A percentile compares a stretch with the other conserved stretches of the same genome.
These are phyloP conservation scores for Penicillium verhagenii DNA, from an alignment of 495 filamentous ascomycete genomes.

Conservation along the genomic window DNA sequence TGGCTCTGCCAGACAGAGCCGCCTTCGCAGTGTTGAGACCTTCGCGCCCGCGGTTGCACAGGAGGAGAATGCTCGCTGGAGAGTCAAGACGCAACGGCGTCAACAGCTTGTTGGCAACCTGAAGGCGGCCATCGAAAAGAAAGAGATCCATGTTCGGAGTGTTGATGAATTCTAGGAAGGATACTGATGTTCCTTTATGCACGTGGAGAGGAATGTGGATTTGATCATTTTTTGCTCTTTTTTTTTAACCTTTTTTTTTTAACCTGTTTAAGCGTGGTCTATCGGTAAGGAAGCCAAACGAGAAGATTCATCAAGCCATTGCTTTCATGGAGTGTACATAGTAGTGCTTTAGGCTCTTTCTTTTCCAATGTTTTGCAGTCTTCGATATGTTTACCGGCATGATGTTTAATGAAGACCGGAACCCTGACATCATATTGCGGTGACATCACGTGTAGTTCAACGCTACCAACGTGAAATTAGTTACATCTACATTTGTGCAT, in stretches of 20 bases:
- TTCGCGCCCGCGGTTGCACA: constrained; percentile 29
- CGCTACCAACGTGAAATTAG: neutral
- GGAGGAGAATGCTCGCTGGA: constrained; percentile 56
- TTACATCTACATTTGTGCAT: neutral
- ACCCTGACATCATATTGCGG: constrained; percentile 23
- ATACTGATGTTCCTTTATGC: constrained; percentile 1
- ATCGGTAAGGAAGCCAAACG: neutral
- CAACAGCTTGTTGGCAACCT: constrained; percentile 50
- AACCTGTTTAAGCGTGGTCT: neutral
- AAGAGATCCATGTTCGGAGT: constrained; percentile 34
- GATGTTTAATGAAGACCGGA: constrained; percentile 7
- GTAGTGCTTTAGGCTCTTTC: neutral
- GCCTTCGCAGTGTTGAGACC: constrained; percentile 40
- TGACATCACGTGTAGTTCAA: constrained; percentile 13
- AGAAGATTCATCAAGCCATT: neutral
- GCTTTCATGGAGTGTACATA: constrained; percentile 9
- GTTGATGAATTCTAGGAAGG: constrained; percentile 30
- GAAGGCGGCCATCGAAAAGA: constrained; percentile 40
- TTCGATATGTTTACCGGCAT: constrained; percentile 5
- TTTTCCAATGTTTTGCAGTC: neutral
- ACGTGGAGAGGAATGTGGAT: constrained; percentile 2
- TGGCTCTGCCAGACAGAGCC: constrained; percentile 45
- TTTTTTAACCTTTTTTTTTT: neutral
- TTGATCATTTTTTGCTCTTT: neutral
- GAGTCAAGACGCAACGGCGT: constrained; percentile 53